Evolutionary conservation across 768 basidiomycete species (phyloP).

Genomic region (Myochromella boudieri): DNA sequence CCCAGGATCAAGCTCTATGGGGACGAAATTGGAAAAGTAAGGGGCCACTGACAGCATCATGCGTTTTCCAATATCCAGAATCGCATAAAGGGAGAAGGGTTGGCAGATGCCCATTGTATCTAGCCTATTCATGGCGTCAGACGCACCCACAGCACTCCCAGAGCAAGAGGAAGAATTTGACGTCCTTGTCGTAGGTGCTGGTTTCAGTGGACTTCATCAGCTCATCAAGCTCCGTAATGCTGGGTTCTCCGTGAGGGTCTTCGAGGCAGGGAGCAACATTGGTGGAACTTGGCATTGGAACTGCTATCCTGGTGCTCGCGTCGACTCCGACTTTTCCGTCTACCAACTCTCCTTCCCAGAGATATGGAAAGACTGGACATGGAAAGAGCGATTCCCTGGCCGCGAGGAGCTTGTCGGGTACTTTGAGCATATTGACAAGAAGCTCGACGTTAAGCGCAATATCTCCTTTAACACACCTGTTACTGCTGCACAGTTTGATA

Average conservation of each 20-base stretch:
- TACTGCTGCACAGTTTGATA: slow-evolving; percentile 19
- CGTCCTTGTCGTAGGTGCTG: slow-evolving; percentile 23
- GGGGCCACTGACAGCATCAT: no score
- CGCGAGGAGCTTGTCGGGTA: slow-evolving; percentile 19
- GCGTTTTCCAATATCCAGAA: no score
- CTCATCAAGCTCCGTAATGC: slow-evolving; percentile 15
- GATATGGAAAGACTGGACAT: slow-evolving; percentile 24
- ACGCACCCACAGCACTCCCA: not conserved
- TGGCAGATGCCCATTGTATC: not conserved
- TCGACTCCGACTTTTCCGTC: slow-evolving; percentile 22
- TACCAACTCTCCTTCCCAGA: slow-evolving; percentile 23
- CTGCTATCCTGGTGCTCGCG: slow-evolving; percentile 24
- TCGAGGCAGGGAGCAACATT: slow-evolving; percentile 17
- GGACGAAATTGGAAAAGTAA: no score
- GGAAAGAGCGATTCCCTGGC: slow-evolving; percentile 13
- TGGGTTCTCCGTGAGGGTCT: slow-evolving; percentile 17
- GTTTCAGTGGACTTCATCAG: slow-evolving; percentile 23
- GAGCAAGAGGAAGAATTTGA: slow-evolving; percentile 13
- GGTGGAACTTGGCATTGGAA: slow-evolving; percentile 28
- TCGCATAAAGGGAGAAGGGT: no score
- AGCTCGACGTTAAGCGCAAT: slow-evolving; percentile 20
- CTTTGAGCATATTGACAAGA: slow-evolving; percentile 21
- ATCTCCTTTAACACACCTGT: slow-evolving; percentile 22
- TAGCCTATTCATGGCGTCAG: slow-evolving; percentile 1
- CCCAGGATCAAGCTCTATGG: no score